phyloP scores from a whole-genome alignment of 768 basidiomycete species.

The Ramaria rubella region DNA sequence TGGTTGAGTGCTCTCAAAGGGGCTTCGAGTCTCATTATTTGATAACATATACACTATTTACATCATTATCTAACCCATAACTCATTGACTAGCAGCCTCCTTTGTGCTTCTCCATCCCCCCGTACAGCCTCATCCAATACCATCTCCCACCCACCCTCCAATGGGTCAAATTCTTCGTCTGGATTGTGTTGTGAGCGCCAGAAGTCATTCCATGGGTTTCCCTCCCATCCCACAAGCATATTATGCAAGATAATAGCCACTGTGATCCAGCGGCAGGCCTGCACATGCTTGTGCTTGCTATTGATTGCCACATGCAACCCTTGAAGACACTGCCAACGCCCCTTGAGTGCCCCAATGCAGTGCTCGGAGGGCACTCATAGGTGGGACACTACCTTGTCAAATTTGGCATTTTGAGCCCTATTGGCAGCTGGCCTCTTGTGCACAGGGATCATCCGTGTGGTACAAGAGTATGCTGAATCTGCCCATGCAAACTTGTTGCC shows the following conservation, averaged over 20 bases:
- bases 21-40: neutral
- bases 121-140: neutral
- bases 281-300: slow-evolving; percentile 1
- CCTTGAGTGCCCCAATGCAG: slow-evolving; percentile 32
- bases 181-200: neutral
- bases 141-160: neutral
- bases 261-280: neutral
- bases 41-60: neutral
- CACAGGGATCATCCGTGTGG: slow-evolving; percentile 23
- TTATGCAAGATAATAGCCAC: slow-evolving; percentile 1
- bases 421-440: slow-evolving; percentile 27
- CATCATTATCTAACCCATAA: neutral
- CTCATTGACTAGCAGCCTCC: neutral
- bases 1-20: neutral
- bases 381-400: slow-evolving; percentile 23
- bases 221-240: neutral
- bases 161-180: neutral
- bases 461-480: slow-evolving; percentile 28
- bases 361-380: slow-evolving; percentile 32
- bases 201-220: neutral
- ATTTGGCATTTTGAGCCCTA: slow-evolving; percentile 22
- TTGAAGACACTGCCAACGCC: slow-evolving; percentile 28
- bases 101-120: neutral
- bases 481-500: slow-evolving; percentile 13
- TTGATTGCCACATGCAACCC: slow-evolving; percentile 20